These are phyloP conservation scores for Naegleria gruberi DNA, from an alignment of 208 protist genomes.

Conservation along the genomic window DNA sequence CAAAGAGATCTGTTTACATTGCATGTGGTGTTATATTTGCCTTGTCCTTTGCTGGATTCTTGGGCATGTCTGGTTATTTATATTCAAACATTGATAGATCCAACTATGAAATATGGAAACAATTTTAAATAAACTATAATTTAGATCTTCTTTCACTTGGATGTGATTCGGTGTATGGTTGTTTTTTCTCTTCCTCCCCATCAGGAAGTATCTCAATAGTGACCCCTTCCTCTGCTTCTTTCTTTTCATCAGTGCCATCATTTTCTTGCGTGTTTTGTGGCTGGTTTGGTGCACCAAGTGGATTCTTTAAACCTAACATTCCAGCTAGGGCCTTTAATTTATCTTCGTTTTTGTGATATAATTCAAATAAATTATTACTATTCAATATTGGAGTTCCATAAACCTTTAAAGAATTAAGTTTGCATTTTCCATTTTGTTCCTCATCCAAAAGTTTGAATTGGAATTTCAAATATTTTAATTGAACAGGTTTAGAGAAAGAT, in stretches of 20 bases:
- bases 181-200: background rate
- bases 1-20: background rate
- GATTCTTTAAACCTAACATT: background rate
- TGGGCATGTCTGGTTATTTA: too few species aligned
- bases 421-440: background rate
- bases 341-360: background rate
- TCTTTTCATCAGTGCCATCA: background rate
- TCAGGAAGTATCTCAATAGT: background rate
- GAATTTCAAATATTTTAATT: background rate
- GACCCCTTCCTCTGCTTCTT: background rate
- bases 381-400: background rate
- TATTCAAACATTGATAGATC: background rate
- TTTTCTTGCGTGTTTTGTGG: background rate
- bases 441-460: background rate
- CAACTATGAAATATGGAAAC: background rate
- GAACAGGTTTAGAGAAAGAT: background rate
- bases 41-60: background rate
- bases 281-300: background rate
- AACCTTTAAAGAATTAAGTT: background rate
- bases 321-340: background rate
- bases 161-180: background rate
- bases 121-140: background rate
- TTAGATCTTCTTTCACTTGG: background rate
- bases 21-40: background rate
- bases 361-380: background rate